Conservation (phyloP, 1,284 basidiomycete species). For the Trametes pubescens region DNA sequence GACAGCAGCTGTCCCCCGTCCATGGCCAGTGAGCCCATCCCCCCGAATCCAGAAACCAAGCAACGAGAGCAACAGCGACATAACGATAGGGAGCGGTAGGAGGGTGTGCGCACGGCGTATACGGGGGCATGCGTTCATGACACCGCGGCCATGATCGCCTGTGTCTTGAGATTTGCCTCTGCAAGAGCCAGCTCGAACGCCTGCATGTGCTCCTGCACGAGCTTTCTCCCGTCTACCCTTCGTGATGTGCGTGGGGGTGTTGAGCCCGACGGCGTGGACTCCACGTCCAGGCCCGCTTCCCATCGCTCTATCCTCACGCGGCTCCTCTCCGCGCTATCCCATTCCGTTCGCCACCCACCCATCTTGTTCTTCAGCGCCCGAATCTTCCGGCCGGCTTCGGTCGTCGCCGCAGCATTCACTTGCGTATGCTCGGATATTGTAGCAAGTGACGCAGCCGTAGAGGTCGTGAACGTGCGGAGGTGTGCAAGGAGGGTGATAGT, state of each 20-base stretch:
- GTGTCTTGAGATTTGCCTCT: conserved; percentile 76
- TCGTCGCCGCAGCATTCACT: conserved; percentile 81
- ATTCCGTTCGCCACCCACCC: conserved; percentile 78
- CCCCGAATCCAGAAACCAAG: conserved; percentile 21
- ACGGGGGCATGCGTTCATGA: conserved; percentile 31
- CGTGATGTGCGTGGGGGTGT: conserved; percentile 38
- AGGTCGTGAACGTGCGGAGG: conserved; percentile 73
- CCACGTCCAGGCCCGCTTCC: conserved; percentile 62
- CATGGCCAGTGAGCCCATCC: neutral
- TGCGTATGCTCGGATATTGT: conserved; percentile 87
- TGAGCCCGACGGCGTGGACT: conserved; percentile 39
- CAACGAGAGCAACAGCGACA: conserved; percentile 28
- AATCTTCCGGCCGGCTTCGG: conserved; percentile 83
- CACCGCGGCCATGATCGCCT: conserved; percentile 76
- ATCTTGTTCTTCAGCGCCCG: conserved; percentile 83
- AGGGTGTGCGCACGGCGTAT: conserved; percentile 14
- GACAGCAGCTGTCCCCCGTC: conserved; percentile 15
- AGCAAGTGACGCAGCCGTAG: conserved; percentile 75
- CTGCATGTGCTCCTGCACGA: conserved; percentile 77
- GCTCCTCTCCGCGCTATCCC: conserved; percentile 83
- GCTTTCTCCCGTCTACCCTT: conserved; percentile 66
- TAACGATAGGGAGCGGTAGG: conserved; percentile 25
- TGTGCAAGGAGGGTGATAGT: conserved; percentile 70
- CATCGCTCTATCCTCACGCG: conserved; percentile 76
- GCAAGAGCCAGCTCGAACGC: conserved; percentile 75